Conservation (phyloP, 2,329 filamentous ascomycete genomes). For the Penicillium hesseltinei region DNA sequence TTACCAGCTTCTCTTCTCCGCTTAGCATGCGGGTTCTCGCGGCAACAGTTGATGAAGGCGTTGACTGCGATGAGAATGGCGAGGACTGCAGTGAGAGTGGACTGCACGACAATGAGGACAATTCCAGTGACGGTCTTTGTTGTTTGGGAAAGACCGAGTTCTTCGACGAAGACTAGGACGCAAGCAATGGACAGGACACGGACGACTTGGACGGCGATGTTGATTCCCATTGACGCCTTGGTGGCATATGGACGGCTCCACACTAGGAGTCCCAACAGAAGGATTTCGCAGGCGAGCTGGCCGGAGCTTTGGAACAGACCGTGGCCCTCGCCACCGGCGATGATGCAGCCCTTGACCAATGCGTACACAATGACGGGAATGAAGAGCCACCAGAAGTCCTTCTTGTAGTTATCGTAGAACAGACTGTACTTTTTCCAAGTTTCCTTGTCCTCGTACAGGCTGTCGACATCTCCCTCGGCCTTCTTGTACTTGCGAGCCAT, state of each 20-base stretch:
- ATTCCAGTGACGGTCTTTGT: slow-evolving; percentile 93
- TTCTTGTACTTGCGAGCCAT: slow-evolving; percentile 73
- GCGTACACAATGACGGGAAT: slow-evolving; percentile 85
- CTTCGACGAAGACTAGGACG: slow-evolving; percentile 89
- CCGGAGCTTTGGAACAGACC: slow-evolving; percentile 77
- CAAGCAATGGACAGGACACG: slow-evolving; percentile 85
- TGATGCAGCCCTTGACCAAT: slow-evolving; percentile 81
- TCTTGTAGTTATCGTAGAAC: slow-evolving; percentile 96
- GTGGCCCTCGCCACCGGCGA: slow-evolving; percentile 81
- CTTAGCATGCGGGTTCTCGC: slow-evolving; percentile 86
- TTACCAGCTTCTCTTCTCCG: slow-evolving; percentile 86
- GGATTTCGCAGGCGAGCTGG: slow-evolving; percentile 75
- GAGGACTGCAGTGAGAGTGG: slow-evolving; percentile 74
- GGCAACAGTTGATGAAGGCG: slow-evolving; percentile 76
- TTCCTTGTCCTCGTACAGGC: slow-evolving; percentile 82
- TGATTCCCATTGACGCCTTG: slow-evolving; percentile 86
- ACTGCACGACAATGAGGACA: slow-evolving; percentile 90
- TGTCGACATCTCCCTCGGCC: slow-evolving; percentile 67
- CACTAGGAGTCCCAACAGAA: slow-evolving; percentile 75
- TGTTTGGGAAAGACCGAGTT: slow-evolving; percentile 83
- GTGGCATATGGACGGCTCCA: slow-evolving; percentile 86
- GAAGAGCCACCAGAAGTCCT: slow-evolving; percentile 96
- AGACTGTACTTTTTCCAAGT: slow-evolving; percentile 94
- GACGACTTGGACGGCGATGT: slow-evolving; percentile 85
- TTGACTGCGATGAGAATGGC: slow-evolving; percentile 89